phyloP scores from a whole-genome alignment of 441 rosid genomes.

The Pelargonium australe region DNA sequence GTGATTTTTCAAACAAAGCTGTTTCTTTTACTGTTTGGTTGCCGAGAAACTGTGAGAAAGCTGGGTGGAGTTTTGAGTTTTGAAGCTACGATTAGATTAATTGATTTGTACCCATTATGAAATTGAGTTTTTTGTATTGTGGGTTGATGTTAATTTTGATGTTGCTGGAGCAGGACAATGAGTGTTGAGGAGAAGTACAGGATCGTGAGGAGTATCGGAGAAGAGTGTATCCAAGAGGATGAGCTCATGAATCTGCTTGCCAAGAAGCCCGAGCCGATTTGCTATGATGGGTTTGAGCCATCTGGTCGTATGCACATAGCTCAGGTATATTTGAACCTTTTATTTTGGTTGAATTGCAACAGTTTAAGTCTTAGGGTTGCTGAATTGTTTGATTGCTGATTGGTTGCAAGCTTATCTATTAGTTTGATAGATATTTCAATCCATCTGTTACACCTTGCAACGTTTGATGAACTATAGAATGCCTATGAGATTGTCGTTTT shows the following conservation, averaged over 20 bases:
- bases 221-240: slow-evolving; percentile 68
- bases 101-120: background rate
- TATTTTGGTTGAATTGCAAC: background rate
- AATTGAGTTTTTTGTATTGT: background rate
- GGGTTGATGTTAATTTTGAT: background rate
- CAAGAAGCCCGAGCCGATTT: slow-evolving; percentile 64
- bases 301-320: slow-evolving; percentile 91
- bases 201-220: slow-evolving; percentile 66
- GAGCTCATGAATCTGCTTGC: slow-evolving; percentile 63
- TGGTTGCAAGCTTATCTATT: too few relatives aligned
- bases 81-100: background rate
- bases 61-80: background rate
- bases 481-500: too few relatives aligned
- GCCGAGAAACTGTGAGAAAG: too few relatives aligned
- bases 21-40: background rate
- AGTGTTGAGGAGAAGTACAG: slow-evolving; percentile 51
- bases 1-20: too few relatives aligned
- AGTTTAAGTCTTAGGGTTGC: too few relatives aligned
- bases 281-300: slow-evolving; percentile 91
- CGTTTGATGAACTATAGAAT: too few relatives aligned
- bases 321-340: too few relatives aligned
- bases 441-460: too few relatives aligned
- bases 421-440: too few relatives aligned
- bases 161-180: slow-evolving; percentile 32
- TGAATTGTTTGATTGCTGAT: too few relatives aligned